A percentile compares a stretch with the other conserved stretches of the same genome.
Conservation (phyloP, 1,284 basidiomycete genomes). For the Mycena citricolor region DNA sequence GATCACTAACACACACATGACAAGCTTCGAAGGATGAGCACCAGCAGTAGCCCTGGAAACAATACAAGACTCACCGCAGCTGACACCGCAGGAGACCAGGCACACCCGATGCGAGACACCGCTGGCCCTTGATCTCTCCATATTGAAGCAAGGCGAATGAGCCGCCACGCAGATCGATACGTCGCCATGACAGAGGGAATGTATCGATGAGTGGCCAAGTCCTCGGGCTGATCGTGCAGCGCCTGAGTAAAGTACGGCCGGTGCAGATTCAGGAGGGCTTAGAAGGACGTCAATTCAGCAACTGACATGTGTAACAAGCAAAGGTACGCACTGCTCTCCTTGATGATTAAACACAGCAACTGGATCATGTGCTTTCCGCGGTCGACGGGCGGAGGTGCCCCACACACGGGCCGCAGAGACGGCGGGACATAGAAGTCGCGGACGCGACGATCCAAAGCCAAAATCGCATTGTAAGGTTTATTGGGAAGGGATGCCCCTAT, state of each 20-base stretch:
- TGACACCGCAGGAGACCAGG: slow-evolving; percentile 63
- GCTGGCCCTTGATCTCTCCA: slow-evolving; percentile 41
- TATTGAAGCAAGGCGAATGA: slow-evolving; percentile 49
- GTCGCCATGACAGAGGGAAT: slow-evolving; percentile 67
- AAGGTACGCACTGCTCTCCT: slow-evolving; percentile 56
- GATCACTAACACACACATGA: slow-evolving; percentile 65
- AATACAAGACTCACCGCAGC: slow-evolving; percentile 49
- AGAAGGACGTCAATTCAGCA: slow-evolving; percentile 1
- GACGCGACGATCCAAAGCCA: slow-evolving; percentile 49
- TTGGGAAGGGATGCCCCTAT: slow-evolving; percentile 55
- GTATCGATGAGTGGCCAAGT: slow-evolving; percentile 60
- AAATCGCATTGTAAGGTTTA: slow-evolving; percentile 45
- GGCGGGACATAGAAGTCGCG: slow-evolving; percentile 55
- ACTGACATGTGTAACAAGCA: neutral
- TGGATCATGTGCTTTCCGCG: slow-evolving; percentile 42
- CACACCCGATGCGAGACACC: slow-evolving; percentile 45
- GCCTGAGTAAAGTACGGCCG: slow-evolving; percentile 67
- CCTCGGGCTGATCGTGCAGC: slow-evolving; percentile 54
- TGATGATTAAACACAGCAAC: slow-evolving; percentile 48
- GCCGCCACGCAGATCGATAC: slow-evolving; percentile 67
- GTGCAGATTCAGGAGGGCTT: slow-evolving; percentile 69
- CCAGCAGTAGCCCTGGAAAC: slow-evolving; percentile 1
- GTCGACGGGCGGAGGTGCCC: slow-evolving; percentile 7
- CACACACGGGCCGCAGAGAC: slow-evolving; percentile 42
- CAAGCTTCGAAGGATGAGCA: slow-evolving; percentile 44